phyloP scores from a whole-genome alignment of 805 yeast genomes.

The Starmerella riodocensis region DNA sequence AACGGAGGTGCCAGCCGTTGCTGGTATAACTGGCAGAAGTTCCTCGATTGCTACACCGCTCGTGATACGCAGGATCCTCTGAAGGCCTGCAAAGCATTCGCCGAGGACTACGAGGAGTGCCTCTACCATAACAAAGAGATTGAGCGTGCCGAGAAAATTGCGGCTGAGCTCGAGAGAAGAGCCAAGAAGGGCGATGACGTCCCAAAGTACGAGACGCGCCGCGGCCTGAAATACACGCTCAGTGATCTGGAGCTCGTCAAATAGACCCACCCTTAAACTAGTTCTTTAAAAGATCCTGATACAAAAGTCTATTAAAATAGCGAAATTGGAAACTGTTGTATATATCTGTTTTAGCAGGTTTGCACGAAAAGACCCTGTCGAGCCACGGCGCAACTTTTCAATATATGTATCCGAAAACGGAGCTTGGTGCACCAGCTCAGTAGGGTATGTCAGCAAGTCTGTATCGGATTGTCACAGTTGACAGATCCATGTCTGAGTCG shows the following conservation, averaged over 20 bases:
- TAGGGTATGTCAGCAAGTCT: too few relatives aligned
- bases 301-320: too few relatives aligned
- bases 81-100: conserved; percentile 31
- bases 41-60: conserved; percentile 36
- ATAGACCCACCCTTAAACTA: background rate
- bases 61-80: conserved; percentile 27
- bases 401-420: too few relatives aligned
- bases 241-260: conserved; percentile 15
- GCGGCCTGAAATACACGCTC: conserved; percentile 18
- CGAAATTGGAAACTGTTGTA: too few relatives aligned
- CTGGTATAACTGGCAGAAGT: conserved; percentile 36
- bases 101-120: conserved; percentile 39
- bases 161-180: conserved; percentile 22
- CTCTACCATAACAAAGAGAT: conserved; percentile 36
- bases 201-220: conserved; percentile 18
- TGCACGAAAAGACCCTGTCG: too few relatives aligned
- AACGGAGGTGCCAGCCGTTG: conserved; percentile 37
- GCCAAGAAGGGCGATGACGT: conserved; percentile 20
- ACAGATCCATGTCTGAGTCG: conserved; percentile 18
- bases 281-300: too few relatives aligned
- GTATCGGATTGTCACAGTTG: too few relatives aligned
- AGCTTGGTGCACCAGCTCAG: too few relatives aligned
- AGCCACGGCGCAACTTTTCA: too few relatives aligned
- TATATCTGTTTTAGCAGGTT: background rate
- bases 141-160: conserved; percentile 24